Percentiles rank a stretch among this genome's conserved stretches.
phyloP scores from a whole-genome alignment of 2,329 filamentous ascomycete species.

The Plenodomus biglobosus region DNA sequence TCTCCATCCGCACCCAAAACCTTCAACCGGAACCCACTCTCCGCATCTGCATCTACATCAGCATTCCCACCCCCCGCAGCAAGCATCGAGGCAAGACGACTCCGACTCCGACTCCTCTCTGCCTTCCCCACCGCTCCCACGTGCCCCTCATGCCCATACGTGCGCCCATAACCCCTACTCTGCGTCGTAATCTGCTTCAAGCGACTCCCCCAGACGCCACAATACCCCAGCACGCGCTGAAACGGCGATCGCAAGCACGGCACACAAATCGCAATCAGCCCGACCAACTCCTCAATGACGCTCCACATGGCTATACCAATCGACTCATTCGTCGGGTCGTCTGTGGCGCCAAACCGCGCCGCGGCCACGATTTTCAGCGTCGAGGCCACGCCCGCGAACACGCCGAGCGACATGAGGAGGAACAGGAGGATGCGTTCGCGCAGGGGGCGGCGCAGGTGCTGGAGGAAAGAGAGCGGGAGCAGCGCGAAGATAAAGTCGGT shows the following conservation, averaged over 20 bases:
- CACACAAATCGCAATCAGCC: constrained; percentile 27
- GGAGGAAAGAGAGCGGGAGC: constrained; percentile 20
- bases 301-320: constrained; percentile 24
- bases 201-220: constrained; percentile 6
- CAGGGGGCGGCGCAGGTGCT: constrained; percentile 14
- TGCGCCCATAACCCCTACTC: constrained; percentile 8
- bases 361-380: constrained; percentile 22
- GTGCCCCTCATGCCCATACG: neutral
- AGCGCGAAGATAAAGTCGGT: constrained; percentile 24
- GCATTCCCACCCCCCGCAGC: constrained; percentile 1
- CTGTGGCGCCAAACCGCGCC: constrained; percentile 14
- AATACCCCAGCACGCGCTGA: constrained; percentile 14
- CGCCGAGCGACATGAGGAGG: constrained; percentile 19
- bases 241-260: constrained; percentile 25
- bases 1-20: constrained; percentile 3
- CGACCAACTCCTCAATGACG: constrained; percentile 24
- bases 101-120: constrained; percentile 3
- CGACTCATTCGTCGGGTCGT: constrained; percentile 16
- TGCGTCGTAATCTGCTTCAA: constrained; percentile 4
- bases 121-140: neutral
- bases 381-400: constrained; percentile 23
- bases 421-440: constrained; percentile 20
- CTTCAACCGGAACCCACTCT: constrained; percentile 5
- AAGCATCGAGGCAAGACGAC: constrained; percentile 1
- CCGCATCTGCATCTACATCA: no score